Conservation (phyloP, 257 asterid genomes). For the Solanum sparsipilum region DNA sequence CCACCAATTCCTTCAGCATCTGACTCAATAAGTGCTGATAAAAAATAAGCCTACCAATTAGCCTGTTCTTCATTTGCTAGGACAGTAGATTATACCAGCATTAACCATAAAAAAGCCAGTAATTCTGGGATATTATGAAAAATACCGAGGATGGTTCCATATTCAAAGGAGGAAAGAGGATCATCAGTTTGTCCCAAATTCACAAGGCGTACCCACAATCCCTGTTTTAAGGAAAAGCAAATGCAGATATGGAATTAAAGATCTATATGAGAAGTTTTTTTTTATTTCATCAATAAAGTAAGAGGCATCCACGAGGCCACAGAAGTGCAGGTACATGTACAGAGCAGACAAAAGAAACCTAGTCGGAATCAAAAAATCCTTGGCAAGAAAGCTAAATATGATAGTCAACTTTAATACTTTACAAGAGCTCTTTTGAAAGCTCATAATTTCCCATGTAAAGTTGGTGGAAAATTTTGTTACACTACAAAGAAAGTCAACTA, state of each 20-base stretch:
- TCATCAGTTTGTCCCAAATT: conserved; percentile 92
- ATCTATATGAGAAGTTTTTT: not conserved
- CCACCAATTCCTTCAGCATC: conserved; percentile 99
- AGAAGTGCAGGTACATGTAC: not conserved
- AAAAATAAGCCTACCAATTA: conserved; percentile 4
- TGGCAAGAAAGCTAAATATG: not conserved
- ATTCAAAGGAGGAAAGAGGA: conserved; percentile 93
- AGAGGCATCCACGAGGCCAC: not conserved
- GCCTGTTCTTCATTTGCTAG: conserved; percentile 7
- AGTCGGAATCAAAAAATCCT: not conserved
- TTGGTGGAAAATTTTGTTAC: not conserved
- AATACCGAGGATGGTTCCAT: conserved; percentile 90
- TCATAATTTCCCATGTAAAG: not conserved
- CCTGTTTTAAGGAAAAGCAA: conserved; percentile 33
- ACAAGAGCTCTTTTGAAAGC: not conserved
- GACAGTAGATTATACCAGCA: not conserved
- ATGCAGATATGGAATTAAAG: not conserved
- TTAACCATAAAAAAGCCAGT: not conserved
- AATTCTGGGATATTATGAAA: not conserved
- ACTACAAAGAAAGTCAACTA: not conserved
- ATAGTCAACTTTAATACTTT: not conserved
- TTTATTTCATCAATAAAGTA: not conserved
- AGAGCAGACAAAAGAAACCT: not conserved
- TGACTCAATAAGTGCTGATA: conserved; percentile 79
- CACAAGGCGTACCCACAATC: conserved; percentile 87